Base-by-base conservation (phyloP, 1,139 yeast species). In the Yamadazyma pseudoaaseri region DNA sequence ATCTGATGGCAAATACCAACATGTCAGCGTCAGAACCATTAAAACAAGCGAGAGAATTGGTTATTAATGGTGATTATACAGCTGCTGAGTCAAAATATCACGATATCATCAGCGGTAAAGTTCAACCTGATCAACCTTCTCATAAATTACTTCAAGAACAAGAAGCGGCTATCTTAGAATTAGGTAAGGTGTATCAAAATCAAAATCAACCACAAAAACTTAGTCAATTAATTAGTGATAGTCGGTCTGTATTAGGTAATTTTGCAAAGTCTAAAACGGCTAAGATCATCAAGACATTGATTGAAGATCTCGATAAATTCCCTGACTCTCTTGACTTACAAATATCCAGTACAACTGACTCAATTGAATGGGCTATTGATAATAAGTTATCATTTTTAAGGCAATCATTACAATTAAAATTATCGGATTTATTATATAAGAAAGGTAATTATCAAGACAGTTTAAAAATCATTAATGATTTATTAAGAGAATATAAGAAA, bases 221-320 rank as follows among this genome's bases (percentile, higher is more conserved):
- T 34, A 66, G 74, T 12, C 65, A 63, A 26, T 76, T 92, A 52
- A 77, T 92, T 30, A 69, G 77, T n/a, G 73, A 78, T 30, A 82
- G 95, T 1, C 76, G 94, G 45, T 65, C 65, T 6, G 75, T 83
- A 13, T 79, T 90, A 68, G 76, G 78, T 8, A 70, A 76, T 36
- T 81, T 87, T 55, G 96, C 98, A 33, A 92, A 92, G 64, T 85
- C 96, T 17, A 92, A 92, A 60, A 86, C 96, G 7, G 96, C 97
- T 26, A 92, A 90, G 58, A 85, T 92, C 37, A 81, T 83, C 42
- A 80, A 75, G 53, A 68, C 75, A 9, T 65, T 94, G 57, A 82
- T 94, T 51, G 97, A 92, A 52, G 66, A 78, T 44, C 80, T 87
- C 51, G 90, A 86, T 39, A 60, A 61, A 28, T 74, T 87, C 40